These are phyloP conservation scores for Galerina sulciceps DNA, from an alignment of 768 basidiomycete species.

Conservation along the genomic window DNA sequence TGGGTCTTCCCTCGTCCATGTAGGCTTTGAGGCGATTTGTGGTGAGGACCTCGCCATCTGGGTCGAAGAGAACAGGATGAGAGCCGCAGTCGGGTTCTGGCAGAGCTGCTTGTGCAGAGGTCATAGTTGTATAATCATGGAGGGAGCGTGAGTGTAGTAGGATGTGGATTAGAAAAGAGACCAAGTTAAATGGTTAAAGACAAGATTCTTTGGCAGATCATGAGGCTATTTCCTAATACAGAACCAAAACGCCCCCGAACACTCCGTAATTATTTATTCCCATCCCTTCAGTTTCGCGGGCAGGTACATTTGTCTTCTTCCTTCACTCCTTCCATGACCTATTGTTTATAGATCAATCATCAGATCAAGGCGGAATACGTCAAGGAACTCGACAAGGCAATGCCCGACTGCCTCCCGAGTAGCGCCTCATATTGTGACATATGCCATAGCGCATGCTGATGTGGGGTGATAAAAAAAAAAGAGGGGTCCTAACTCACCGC, in stretches of 20 bases:
- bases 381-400: conserved; percentile 16
- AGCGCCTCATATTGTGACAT: not conserved
- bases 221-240: conserved; percentile 31
- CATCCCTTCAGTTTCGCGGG: conserved; percentile 21
- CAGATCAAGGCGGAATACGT: conserved; percentile 23
- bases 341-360: conserved; percentile 15
- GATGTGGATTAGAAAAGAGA: conserved; percentile 19
- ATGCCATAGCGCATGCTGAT: conserved; percentile 4
- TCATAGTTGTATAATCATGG: conserved; percentile 27
- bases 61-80: conserved; percentile 38
- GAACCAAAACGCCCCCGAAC: conserved; percentile 14
- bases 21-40: conserved; percentile 45
- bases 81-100: conserved; percentile 17
- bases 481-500: conserved; percentile 45
- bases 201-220: conserved; percentile 37
- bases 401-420: conserved; percentile 9
- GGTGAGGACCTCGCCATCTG: conserved; percentile 51
- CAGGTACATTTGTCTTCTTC: conserved; percentile 53
- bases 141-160: conserved; percentile 22
- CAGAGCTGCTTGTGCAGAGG: conserved; percentile 27
- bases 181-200: conserved; percentile 12
- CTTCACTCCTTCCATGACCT: conserved; percentile 53
- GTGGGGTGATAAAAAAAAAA: conserved; percentile 8
- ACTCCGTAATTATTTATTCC: conserved; percentile 11
- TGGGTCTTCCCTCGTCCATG: conserved; percentile 41